phyloP scores from a whole-genome alignment of 2,329 filamentous ascomycete species.

The Aureobasidium namibiae region DNA sequence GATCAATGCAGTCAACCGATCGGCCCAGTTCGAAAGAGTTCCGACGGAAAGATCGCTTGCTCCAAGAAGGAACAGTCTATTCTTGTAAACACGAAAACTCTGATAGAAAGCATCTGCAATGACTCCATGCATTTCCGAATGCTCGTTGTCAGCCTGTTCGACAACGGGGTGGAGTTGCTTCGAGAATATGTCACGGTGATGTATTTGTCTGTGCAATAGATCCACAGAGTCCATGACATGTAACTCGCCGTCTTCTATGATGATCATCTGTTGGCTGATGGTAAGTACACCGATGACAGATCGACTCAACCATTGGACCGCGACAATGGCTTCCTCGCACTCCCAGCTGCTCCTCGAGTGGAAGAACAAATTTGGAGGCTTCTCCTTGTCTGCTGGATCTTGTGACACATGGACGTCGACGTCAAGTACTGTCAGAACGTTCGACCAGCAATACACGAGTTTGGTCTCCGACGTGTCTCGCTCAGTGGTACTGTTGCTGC shows the following conservation, averaged over 20 bases:
- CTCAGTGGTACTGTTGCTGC: slow-evolving; percentile 46
- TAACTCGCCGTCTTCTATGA: slow-evolving; percentile 82
- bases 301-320: slow-evolving; percentile 91
- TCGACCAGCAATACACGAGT: slow-evolving; percentile 96
- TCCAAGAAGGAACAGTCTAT: slow-evolving; percentile 83
- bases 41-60: slow-evolving; percentile 90
- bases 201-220: slow-evolving; percentile 83
- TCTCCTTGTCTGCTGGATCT: slow-evolving; percentile 59
- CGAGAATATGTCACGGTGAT: slow-evolving; percentile 84
- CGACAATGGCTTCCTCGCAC: slow-evolving; percentile 89
- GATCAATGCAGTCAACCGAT: slow-evolving; percentile 87
- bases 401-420: slow-evolving; percentile 60
- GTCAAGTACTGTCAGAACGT: slow-evolving; percentile 88
- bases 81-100: slow-evolving; percentile 95
- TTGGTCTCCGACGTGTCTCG: slow-evolving; percentile 66
- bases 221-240: slow-evolving; percentile 93
- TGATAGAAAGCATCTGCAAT: slow-evolving; percentile 97
- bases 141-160: slow-evolving; percentile 79
- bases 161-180: slow-evolving; percentile 75
- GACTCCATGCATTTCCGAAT: slow-evolving; percentile 85
- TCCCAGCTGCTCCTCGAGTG: slow-evolving; percentile 80
- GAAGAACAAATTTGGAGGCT: slow-evolving; percentile 71
- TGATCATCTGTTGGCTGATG: slow-evolving; percentile 85
- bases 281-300: slow-evolving; percentile 89
- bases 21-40: slow-evolving; percentile 92